These are phyloP conservation scores for Chimonanthus praecox DNA, from an alignment of 164 flowering plant genomes.

Conservation along the genomic window DNA sequence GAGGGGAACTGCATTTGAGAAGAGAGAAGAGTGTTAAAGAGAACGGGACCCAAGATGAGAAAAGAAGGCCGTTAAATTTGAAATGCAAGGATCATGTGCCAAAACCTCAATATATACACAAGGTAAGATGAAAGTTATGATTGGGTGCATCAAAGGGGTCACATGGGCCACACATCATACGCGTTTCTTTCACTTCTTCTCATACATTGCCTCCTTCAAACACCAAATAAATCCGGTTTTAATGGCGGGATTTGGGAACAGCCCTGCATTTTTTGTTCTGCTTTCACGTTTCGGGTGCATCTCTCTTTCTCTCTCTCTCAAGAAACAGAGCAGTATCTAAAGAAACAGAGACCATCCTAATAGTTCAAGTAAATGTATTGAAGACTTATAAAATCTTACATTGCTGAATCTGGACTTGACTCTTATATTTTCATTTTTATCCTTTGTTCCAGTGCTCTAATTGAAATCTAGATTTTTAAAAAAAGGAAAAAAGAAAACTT, in stretches of 20 bases:
- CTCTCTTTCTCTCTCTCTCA: constrained; percentile 2
- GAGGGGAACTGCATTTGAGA: background rate
- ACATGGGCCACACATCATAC: constrained; percentile 46
- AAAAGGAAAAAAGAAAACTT: no score
- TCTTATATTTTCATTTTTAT: background rate
- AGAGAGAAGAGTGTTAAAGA: background rate
- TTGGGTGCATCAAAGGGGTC: constrained; percentile 47
- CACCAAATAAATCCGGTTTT: constrained; percentile 52
- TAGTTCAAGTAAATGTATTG: background rate
- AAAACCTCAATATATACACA: constrained; percentile 11
- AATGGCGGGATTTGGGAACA: constrained; percentile 38
- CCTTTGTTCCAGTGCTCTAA: background rate
- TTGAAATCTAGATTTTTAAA: background rate
- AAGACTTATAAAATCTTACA: background rate
- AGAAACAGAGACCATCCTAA: background rate
- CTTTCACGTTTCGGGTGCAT: constrained; percentile 7
- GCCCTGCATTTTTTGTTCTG: constrained; percentile 43
- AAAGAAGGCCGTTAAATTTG: constrained; percentile 2
- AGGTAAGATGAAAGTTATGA: constrained; percentile 29
- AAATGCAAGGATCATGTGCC: constrained; percentile 30
- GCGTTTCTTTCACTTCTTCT: constrained; percentile 34
- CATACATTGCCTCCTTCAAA: constrained; percentile 28
- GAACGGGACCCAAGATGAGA: background rate
- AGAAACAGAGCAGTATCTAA: background rate
- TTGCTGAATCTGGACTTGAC: background rate